Percentiles rank a stretch among this genome's conserved stretches.
Evolutionary conservation across 2,329 filamentous ascomycete genomes (phyloP).

Genomic region (Tolypocladium tropicale): DNA sequence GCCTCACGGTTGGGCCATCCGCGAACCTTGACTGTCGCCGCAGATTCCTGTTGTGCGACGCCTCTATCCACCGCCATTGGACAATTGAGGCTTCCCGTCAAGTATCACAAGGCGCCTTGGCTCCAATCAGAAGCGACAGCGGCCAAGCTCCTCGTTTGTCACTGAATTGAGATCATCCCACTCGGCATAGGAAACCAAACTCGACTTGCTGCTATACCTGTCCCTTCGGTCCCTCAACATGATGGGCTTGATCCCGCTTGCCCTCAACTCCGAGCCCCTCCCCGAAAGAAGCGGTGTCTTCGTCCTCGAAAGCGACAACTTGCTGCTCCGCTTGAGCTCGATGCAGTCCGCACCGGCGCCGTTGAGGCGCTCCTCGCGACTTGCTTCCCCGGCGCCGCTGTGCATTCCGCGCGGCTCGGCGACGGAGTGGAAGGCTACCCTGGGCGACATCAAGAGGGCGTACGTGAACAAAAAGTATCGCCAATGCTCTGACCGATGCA

Average conservation of each 20-base stretch:
- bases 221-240: conserved; percentile 6
- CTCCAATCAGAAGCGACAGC: background rate
- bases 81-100: background rate
- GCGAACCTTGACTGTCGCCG: background rate
- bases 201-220: background rate
- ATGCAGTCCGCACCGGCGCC: conserved; percentile 3
- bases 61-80: background rate
- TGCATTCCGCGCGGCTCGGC: conserved; percentile 30
- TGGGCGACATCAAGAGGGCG: conserved; percentile 43
- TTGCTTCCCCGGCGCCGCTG: conserved; percentile 8
- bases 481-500: conserved; percentile 41
- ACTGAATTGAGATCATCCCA: background rate
- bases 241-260: conserved; percentile 20
- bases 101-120: background rate
- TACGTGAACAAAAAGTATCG: conserved; percentile 41
- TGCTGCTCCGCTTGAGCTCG: background rate
- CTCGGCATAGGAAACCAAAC: background rate
- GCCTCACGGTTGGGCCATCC: background rate
- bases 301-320: background rate
- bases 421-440: conserved; percentile 39
- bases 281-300: conserved; percentile 1
- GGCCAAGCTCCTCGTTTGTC: background rate
- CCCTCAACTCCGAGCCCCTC: conserved; percentile 11
- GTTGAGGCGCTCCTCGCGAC: background rate
- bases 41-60: background rate